Conservation (phyloP, 305 asterid genomes). For the Ajuga reptans region DNA sequence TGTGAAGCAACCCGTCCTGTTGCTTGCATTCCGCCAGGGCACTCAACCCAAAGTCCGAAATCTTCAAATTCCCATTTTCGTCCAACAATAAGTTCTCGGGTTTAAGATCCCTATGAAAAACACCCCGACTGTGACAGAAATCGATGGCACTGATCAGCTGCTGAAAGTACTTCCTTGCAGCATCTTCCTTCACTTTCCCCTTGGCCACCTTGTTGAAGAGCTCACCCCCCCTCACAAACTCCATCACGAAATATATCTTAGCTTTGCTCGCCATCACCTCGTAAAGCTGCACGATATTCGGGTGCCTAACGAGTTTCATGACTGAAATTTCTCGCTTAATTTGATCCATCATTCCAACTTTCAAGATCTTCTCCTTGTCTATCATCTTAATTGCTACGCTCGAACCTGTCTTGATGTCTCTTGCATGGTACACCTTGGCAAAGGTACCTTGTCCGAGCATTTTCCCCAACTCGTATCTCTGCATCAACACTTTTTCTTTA, state of each 20-base stretch:
- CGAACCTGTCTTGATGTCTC: slow-evolving; percentile 35
- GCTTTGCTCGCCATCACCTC: slow-evolving; percentile 71
- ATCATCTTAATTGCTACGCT: slow-evolving; percentile 63
- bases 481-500: slow-evolving; percentile 48
- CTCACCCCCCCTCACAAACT: slow-evolving; percentile 64
- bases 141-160: slow-evolving; percentile 71
- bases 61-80: slow-evolving; percentile 50
- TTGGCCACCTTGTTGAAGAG: slow-evolving; percentile 50
- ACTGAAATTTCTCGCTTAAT: slow-evolving; percentile 56
- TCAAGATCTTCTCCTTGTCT: slow-evolving; percentile 53
- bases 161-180: slow-evolving; percentile 52
- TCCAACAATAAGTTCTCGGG: slow-evolving; percentile 73
- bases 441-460: slow-evolving; percentile 73
- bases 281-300: slow-evolving; percentile 55
- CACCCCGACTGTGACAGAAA: slow-evolving; percentile 69
- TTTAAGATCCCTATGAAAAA: slow-evolving; percentile 65
- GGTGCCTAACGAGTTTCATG: slow-evolving; percentile 56
- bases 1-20: slow-evolving; percentile 66
- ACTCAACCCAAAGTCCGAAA: slow-evolving; percentile 77
- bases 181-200: slow-evolving; percentile 56
- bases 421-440: slow-evolving; percentile 69
- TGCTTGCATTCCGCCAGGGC: slow-evolving; percentile 44
- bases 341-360: slow-evolving; percentile 68
- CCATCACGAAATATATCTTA: slow-evolving; percentile 63
- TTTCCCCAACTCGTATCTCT: slow-evolving; percentile 59